Evolutionary conservation across 495 filamentous ascomycete species (phyloP).

Genomic region (Bathelium albidoporum): DNA sequence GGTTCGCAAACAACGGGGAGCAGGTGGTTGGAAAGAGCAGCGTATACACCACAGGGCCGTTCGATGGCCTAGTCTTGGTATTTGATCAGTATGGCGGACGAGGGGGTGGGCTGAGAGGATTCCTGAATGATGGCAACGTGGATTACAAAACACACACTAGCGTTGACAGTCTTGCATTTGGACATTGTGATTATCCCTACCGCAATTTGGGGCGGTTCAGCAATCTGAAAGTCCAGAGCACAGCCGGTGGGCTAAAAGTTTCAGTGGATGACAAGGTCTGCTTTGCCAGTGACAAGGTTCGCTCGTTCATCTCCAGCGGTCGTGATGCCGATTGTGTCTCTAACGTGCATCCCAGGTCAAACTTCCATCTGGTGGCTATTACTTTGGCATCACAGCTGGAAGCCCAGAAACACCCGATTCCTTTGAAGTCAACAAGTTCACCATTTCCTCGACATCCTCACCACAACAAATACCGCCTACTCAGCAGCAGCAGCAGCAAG

Average conservation of each 20-base stretch:
- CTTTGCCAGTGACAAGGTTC: conserved; percentile 68
- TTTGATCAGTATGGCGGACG: conserved; percentile 78
- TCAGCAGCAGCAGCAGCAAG: conserved; percentile 30
- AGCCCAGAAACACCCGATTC: conserved; percentile 88
- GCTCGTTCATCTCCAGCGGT: conserved; percentile 5
- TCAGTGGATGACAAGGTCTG: conserved; percentile 72
- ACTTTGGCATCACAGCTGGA: conserved; percentile 77
- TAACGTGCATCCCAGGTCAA: conserved; percentile 39
- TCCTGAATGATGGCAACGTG: conserved; percentile 81
- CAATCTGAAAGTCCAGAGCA: conserved; percentile 61
- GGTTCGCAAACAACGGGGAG: conserved; percentile 71
- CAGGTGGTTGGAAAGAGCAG: conserved; percentile 55
- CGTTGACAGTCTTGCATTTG: conserved; percentile 82
- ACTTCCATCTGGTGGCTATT: conserved; percentile 64
- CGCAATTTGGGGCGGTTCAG: conserved; percentile 82
- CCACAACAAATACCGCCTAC: conserved; percentile 12
- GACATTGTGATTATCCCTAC: conserved; percentile 83
- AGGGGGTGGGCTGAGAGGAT: conserved; percentile 66
- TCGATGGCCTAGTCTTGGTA: conserved; percentile 79
- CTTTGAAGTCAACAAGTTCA: conserved; percentile 84
- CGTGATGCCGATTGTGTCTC: background rate
- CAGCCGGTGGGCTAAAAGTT: conserved; percentile 56
- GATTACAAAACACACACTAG: conserved; percentile 71
- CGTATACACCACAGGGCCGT: conserved; percentile 70
- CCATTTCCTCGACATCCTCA: conserved; percentile 37